Percentiles rank a stretch among this genome's conserved stretches.
Evolutionary conservation across 1,284 basidiomycete species (phyloP).

Genomic region (Ganoderma meredithae): DNA sequence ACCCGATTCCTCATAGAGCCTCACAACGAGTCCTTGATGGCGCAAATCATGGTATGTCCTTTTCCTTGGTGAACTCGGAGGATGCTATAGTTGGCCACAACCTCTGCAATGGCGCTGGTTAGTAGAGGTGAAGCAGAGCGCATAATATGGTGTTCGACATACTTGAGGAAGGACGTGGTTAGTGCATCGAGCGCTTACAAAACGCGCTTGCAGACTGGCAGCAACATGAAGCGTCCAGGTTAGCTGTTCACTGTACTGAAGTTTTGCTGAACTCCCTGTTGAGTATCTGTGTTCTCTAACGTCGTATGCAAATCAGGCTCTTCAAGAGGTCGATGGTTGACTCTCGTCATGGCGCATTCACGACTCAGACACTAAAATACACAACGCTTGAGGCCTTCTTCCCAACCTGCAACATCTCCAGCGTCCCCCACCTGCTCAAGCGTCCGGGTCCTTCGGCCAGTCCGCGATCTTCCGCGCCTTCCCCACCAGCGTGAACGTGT

Average conservation of each 20-base stretch:
- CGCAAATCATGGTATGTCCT: background rate
- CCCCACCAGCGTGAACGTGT: constrained; percentile 54
- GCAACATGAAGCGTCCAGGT: too few relatives aligned
- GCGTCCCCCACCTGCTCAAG: background rate
- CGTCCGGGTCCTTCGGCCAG: constrained; percentile 44
- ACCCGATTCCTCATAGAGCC: background rate
- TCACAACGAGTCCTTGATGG: background rate
- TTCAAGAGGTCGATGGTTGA: background rate
- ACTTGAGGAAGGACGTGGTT: too few relatives aligned
- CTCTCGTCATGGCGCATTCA: background rate
- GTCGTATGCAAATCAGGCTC: too few relatives aligned
- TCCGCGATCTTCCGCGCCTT: constrained; percentile 47
- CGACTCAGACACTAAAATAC: background rate
- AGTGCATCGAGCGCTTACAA: too few relatives aligned
- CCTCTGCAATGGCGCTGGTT: too few relatives aligned
- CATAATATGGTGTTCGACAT: too few relatives aligned
- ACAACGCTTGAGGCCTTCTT: background rate
- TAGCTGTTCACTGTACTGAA: too few relatives aligned
- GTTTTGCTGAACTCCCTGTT: too few relatives aligned
- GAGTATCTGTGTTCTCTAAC: too few relatives aligned
- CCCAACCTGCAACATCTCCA: background rate
- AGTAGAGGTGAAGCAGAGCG: too few relatives aligned
- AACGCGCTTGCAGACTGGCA: too few relatives aligned
- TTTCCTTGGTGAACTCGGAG: background rate
- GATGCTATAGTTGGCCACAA: too few relatives aligned